Evolutionary conservation across 2,329 filamentous ascomycete genomes (phyloP).

Genomic region (Apiospora phragmitis): DNA sequence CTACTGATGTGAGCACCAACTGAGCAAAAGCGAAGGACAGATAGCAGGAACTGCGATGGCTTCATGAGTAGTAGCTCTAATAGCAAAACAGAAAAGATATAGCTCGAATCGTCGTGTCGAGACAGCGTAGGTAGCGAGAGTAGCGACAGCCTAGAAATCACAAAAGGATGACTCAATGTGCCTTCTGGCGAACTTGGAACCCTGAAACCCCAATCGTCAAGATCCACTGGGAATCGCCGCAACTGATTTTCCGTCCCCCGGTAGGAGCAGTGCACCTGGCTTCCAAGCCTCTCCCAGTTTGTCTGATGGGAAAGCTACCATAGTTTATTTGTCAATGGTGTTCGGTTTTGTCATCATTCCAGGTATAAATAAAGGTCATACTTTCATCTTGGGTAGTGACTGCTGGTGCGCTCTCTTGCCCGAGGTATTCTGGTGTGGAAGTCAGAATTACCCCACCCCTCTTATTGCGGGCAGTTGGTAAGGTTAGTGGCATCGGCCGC

Average conservation of each 20-base stretch:
- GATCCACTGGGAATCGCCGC: not conserved
- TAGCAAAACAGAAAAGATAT: too few relatives aligned
- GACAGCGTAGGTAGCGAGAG: not conserved
- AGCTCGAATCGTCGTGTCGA: too few relatives aligned
- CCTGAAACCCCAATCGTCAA: not conserved
- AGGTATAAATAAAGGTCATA: not conserved
- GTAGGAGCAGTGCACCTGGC: not conserved
- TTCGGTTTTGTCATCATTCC: not conserved
- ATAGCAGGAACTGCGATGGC: too few relatives aligned
- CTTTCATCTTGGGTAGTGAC: not conserved
- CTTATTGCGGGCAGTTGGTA: not conserved
- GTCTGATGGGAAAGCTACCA: not conserved
- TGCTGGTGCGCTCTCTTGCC: not conserved
- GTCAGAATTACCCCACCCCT: not conserved
- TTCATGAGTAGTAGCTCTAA: too few relatives aligned
- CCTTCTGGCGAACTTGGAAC: not conserved
- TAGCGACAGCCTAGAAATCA: not conserved
- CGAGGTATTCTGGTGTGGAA: too few relatives aligned
- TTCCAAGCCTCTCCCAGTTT: not conserved
- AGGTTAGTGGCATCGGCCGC: not conserved
- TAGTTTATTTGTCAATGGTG: not conserved
- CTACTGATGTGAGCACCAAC: not conserved
- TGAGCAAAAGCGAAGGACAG: not conserved
- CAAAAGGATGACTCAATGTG: not conserved
- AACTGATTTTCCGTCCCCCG: not conserved